Evolutionary conservation across 2,329 filamentous ascomycete species (phyloP).

Genomic region (Aspergillus unguis): DNA sequence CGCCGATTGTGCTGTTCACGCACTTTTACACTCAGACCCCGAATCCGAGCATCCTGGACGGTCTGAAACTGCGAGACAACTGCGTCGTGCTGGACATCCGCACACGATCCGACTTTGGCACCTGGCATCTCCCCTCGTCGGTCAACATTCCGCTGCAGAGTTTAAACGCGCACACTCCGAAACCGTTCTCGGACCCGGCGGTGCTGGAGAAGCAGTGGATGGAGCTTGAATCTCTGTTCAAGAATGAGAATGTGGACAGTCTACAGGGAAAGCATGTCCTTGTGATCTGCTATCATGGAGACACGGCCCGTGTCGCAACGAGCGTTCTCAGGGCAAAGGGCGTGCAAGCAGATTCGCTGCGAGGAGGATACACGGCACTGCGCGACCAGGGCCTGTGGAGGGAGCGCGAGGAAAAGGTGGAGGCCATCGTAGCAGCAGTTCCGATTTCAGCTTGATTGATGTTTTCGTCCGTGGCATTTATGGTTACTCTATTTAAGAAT

Average conservation of each 20-base stretch:
- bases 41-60: slow-evolving; percentile 19
- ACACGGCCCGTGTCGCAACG: slow-evolving; percentile 53
- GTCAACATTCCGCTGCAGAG: slow-evolving; percentile 45
- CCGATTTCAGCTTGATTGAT: no score
- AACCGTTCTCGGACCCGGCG: slow-evolving; percentile 48
- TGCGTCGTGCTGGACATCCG: slow-evolving; percentile 47
- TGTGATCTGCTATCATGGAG: slow-evolving; percentile 54
- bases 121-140: slow-evolving; percentile 45
- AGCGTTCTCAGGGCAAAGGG: slow-evolving; percentile 54
- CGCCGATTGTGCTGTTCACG: slow-evolving; percentile 39
- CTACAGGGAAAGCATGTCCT: slow-evolving; percentile 37
- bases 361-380: slow-evolving; percentile 40
- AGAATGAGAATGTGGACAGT: slow-evolving; percentile 16
- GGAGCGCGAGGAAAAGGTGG: slow-evolving; percentile 10
- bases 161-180: slow-evolving; percentile 32
- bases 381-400: slow-evolving; percentile 27
- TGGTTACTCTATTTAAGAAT: no score
- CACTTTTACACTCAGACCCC: slow-evolving; percentile 33
- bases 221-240: slow-evolving; percentile 47
- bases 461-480: no score
- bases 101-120: slow-evolving; percentile 40
- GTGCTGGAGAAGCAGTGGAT: slow-evolving; percentile 49
- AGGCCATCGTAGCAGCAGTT: background rate
- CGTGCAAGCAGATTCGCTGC: slow-evolving; percentile 46
- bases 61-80: slow-evolving; percentile 26